phyloP scores from a whole-genome alignment of 345 rosid genomes.

The Nephelium lappaceum region DNA sequence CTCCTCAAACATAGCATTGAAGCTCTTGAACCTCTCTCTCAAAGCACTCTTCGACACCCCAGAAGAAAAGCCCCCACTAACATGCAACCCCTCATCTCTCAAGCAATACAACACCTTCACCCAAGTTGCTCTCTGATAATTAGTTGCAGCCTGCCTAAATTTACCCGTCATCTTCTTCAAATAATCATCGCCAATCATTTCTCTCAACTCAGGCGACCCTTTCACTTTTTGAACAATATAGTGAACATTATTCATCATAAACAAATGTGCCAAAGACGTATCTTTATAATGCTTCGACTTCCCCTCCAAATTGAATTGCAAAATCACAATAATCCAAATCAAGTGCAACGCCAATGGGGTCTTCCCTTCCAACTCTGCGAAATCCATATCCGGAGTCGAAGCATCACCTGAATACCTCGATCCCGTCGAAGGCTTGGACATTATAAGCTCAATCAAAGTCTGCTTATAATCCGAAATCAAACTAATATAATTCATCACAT shows the following conservation, averaged over 20 bases:
- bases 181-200: constrained; percentile 90
- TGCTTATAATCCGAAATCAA: constrained; percentile 90
- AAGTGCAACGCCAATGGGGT: constrained; percentile 77
- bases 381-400: constrained; percentile 76
- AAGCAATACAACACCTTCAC: constrained; percentile 73
- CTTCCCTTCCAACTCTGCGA: constrained; percentile 66
- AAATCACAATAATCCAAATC: constrained; percentile 84
- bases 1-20: constrained; percentile 90
- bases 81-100: constrained; percentile 91
- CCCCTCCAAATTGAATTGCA: constrained; percentile 86
- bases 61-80: constrained; percentile 82
- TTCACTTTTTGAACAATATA: constrained; percentile 86
- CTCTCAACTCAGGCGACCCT: constrained; percentile 78
- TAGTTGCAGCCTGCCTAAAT: constrained; percentile 74
- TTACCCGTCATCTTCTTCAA: constrained; percentile 72
- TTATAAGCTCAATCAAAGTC: constrained; percentile 69
- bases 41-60: constrained; percentile 81
- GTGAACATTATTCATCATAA: constrained; percentile 93
- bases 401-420: constrained; percentile 77
- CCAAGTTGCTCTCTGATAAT: constrained; percentile 91
- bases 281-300: constrained; percentile 86
- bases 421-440: constrained; percentile 77
- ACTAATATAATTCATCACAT: constrained; percentile 93
- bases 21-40: constrained; percentile 87
- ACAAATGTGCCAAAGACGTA: constrained; percentile 65